Conservation (phyloP, 192 early-diverging fungal species). For the Podila verticillata region DNA sequence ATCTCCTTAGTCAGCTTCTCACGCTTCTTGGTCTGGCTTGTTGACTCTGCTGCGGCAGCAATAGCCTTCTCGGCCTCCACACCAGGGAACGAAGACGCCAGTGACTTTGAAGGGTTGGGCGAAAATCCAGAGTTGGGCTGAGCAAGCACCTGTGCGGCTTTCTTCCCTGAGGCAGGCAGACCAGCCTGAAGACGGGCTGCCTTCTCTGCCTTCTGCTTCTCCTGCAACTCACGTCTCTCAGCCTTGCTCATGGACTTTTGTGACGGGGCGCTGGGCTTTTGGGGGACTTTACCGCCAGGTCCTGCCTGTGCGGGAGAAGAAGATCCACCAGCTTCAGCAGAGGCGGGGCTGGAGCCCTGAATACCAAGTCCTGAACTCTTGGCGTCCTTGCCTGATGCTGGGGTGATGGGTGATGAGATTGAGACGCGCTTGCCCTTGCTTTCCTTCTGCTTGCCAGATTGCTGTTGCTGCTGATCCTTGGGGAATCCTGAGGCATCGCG, state of each 20-base stretch:
- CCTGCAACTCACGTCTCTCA: constrained; percentile 88
- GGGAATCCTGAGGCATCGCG: constrained; percentile 40
- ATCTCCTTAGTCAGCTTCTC: constrained; percentile 61
- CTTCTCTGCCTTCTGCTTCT: constrained; percentile 86
- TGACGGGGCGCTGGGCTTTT: constrained; percentile 37
- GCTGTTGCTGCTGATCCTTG: constrained; percentile 8
- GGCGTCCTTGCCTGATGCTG: neutral
- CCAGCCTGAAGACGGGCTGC: constrained; percentile 54
- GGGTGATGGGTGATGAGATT: constrained; percentile 4
- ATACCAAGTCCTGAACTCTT: constrained; percentile 41
- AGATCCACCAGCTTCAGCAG: constrained; percentile 14
- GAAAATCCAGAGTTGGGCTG: constrained; percentile 29
- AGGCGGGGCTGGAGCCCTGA: constrained; percentile 13
- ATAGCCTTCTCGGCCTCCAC: constrained; percentile 39
- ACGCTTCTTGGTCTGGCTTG: constrained; percentile 42
- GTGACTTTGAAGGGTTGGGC: constrained; percentile 25
- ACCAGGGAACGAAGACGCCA: constrained; percentile 34
- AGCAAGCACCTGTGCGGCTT: constrained; percentile 42
- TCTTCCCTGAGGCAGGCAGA: constrained; percentile 48
- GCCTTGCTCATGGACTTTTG: constrained; percentile 82
- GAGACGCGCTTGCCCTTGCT: constrained; percentile 21
- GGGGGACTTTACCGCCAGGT: constrained; percentile 10
- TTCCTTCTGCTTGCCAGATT: constrained; percentile 26
- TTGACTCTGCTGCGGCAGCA: constrained; percentile 40
- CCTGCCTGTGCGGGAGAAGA: neutral